Conservation (phyloP, 140 eudicot species). For the Bidens hawaiensis region DNA sequence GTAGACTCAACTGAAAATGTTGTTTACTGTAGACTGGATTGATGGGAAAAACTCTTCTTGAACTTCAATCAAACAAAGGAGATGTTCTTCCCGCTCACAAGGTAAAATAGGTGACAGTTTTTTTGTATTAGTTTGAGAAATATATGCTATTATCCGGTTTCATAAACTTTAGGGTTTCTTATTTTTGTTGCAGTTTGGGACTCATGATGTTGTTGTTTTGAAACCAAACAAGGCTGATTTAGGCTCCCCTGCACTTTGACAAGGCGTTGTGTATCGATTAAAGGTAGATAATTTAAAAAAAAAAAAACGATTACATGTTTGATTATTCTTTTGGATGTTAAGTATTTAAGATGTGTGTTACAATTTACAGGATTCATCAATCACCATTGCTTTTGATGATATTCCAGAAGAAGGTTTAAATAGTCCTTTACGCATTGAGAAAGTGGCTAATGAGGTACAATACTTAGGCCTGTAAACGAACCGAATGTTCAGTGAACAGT, state of each 20-base stretch:
- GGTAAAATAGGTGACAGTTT: conserved; percentile 34
- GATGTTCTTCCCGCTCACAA: conserved; percentile 96
- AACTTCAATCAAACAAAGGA: conserved; percentile 92
- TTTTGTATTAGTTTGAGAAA: conserved; percentile 1
- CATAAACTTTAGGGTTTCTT: neutral
- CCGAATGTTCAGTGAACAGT: no score
- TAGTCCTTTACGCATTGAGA: conserved; percentile 89
- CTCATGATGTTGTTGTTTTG: conserved; percentile 87
- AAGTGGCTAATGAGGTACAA: conserved; percentile 90
- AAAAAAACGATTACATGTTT: neutral
- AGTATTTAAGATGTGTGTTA: conserved; percentile 5
- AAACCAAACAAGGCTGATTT: conserved; percentile 85
- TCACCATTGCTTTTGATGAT: conserved; percentile 93
- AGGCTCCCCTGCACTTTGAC: conserved; percentile 89
- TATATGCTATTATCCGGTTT: neutral
- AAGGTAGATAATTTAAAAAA: conserved; percentile 46
- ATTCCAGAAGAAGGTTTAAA: conserved; percentile 95
- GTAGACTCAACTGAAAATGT: neutral
- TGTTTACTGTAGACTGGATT: conserved; percentile 59
- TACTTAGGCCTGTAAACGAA: no score
- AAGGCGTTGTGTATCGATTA: conserved; percentile 90
- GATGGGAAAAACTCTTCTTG: conserved; percentile 91
- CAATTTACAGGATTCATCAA: conserved; percentile 67
- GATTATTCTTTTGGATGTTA: neutral
- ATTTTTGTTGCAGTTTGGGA: conserved; percentile 72